Evolutionary conservation across 345 rosid genomes (phyloP).

Genomic region (Ceriops decandra): DNA sequence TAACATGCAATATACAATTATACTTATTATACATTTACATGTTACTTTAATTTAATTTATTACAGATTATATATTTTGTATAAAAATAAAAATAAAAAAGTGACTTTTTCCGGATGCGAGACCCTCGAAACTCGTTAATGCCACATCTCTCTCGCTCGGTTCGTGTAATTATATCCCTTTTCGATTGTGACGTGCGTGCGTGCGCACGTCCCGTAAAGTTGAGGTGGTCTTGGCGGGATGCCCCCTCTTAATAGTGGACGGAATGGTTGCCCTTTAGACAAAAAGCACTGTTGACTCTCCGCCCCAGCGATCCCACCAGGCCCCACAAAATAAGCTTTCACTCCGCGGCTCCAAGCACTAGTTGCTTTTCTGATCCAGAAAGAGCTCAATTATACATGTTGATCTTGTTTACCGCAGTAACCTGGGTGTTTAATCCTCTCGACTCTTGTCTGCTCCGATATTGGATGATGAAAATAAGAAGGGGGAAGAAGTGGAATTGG

Average conservation of each 20-base stretch:
- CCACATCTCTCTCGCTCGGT: too few relatives aligned
- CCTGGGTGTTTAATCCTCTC: neutral
- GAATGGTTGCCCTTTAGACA: conserved; percentile 3
- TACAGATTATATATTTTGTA: too few relatives aligned
- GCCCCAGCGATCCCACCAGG: neutral
- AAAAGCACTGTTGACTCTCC: neutral
- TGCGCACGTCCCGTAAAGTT: neutral
- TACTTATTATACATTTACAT: too few relatives aligned
- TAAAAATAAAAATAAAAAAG: too few relatives aligned
- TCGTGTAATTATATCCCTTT: neutral
- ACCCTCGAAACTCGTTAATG: too few relatives aligned
- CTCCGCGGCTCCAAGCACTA: neutral
- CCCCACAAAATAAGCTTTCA: neutral
- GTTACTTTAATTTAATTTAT: too few relatives aligned
- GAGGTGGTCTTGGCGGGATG: neutral
- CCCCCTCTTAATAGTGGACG: neutral
- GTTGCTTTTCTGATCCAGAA: neutral
- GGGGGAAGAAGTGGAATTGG: too few relatives aligned
- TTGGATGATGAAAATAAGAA: too few relatives aligned
- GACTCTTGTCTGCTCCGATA: neutral
- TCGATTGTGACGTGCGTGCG: neutral
- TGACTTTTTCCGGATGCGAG: too few relatives aligned
- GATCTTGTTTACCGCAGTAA: neutral
- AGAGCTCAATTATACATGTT: neutral
- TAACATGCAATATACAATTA: too few relatives aligned